phyloP scores from a whole-genome alignment of 306 rosid species.

The barrel medic (Medicago truncatula) region MtrunA17r5.0-ANR NC_053042.1:7055001-7055500 shows the following conservation, averaged over 20 bases:
- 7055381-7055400: constrained; percentile 19
- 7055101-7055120: constrained; percentile 96
- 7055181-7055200: constrained; percentile 6
- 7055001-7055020: constrained; percentile 89
- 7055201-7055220: constrained; percentile 1
- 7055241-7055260: constrained; percentile 2
- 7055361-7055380: constrained; percentile 18
- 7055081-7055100: constrained; percentile 92
- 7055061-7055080: constrained; percentile 94
- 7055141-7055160: constrained; percentile 61
- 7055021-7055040: constrained; percentile 82
- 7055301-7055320: background rate
- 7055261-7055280: constrained; percentile 7
- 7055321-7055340: constrained; percentile 2
- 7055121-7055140: constrained; percentile 71
- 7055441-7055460: constrained; percentile 14
- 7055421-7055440: constrained; percentile 2
- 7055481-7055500: background rate
- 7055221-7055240: constrained; percentile 12
- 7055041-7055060: constrained; percentile 96
- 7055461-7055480: constrained; percentile 18
- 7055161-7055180: constrained; percentile 60
- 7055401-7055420: constrained; percentile 7
- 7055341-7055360: constrained; percentile 26
- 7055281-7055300: background rate